These are phyloP conservation scores for Skeletonema costatum DNA, from an alignment of 108 stramenopile species.

Conservation along the genomic window DNA sequence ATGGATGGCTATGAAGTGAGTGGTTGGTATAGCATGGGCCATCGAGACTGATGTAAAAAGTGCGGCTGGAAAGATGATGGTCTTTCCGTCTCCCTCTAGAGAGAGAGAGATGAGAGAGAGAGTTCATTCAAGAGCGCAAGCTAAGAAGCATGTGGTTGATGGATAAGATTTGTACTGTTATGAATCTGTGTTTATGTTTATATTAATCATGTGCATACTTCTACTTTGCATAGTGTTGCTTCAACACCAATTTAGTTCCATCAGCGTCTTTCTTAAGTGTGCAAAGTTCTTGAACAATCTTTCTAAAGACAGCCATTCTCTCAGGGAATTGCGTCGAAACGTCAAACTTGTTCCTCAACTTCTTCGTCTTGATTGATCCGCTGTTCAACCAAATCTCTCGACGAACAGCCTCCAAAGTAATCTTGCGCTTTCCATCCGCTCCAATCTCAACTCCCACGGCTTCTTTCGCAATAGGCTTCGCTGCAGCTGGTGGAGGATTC, in stretches of 20 bases:
- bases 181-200: not conserved
- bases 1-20: not conserved
- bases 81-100: too few species aligned
- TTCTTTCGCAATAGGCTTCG: slow-evolving; percentile 5
- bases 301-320: slow-evolving; percentile 59
- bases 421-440: slow-evolving; percentile 74
- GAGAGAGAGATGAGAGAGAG: too few species aligned
- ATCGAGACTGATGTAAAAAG: too few species aligned
- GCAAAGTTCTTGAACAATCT: slow-evolving; percentile 75
- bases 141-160: too few species aligned
- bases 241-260: slow-evolving; percentile 78
- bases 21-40: too few species aligned
- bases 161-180: not conserved
- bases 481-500: not conserved
- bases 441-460: slow-evolving; percentile 58
- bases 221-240: slow-evolving; percentile 79
- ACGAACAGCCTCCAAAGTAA: slow-evolving; percentile 74
- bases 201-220: not conserved
- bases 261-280: slow-evolving; percentile 70
- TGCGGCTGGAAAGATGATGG: too few species aligned
- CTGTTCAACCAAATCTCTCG: slow-evolving; percentile 85
- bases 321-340: slow-evolving; percentile 71
- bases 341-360: slow-evolving; percentile 81
- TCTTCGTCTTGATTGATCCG: slow-evolving; percentile 73
- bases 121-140: too few species aligned